Conservation (phyloP, 208 protist genomes). For the Trypanosoma cruzi region DNA sequence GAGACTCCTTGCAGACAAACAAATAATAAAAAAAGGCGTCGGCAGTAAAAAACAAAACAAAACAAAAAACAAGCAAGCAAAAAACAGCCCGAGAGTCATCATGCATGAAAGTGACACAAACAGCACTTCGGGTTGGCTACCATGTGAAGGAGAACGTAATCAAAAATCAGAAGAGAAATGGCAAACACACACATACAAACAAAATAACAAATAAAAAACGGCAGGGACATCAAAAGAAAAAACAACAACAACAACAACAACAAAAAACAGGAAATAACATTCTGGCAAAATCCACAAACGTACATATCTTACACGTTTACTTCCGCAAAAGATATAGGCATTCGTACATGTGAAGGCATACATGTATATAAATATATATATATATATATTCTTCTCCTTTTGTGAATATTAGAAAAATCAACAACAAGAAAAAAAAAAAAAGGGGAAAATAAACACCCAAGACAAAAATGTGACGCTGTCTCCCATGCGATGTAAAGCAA, state of each 20-base stretch:
- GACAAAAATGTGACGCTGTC: no score
- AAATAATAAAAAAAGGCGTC: not conserved
- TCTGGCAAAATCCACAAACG: not conserved
- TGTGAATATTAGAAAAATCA: no score
- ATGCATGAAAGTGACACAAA: no score
- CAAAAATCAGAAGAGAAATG: not conserved
- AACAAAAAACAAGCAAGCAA: not conserved
- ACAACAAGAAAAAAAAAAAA: no score
- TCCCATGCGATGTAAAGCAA: no score
- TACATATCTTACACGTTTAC: not conserved
- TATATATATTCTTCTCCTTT: not conserved
- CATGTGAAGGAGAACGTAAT: no score
- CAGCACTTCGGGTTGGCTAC: no score
- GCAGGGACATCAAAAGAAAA: not conserved
- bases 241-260: slow-evolving; percentile 10
- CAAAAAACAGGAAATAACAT: not conserved
- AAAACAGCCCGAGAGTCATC: no score
- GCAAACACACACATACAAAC: slow-evolving; percentile 7
- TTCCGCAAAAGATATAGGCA: not conserved
- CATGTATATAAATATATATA: not conserved
- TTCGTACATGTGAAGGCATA: not conserved
- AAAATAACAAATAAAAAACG: not conserved
- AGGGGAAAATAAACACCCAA: no score
- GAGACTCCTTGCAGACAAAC: not conserved
- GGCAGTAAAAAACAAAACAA: not conserved